phyloP scores from a whole-genome alignment of 2,329 filamentous ascomycete species.

The Xylariales sp. region DNA sequence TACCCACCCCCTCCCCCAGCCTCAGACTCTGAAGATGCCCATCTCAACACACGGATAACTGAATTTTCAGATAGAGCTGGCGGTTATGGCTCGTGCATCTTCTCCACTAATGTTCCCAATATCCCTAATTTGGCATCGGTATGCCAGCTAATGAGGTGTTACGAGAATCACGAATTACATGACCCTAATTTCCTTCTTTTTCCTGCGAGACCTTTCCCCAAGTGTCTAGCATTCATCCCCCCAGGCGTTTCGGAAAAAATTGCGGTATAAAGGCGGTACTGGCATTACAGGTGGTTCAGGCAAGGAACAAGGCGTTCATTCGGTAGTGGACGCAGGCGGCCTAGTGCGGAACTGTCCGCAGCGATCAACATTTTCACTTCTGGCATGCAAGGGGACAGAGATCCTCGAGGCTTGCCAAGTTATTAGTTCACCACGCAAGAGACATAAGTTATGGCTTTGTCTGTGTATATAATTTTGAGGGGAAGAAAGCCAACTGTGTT shows the following conservation, averaged over 20 bases:
- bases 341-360: slow-evolving; percentile 33
- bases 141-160: slow-evolving; percentile 46
- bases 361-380: slow-evolving; percentile 35
- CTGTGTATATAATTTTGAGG: slow-evolving; percentile 44
- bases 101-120: slow-evolving; percentile 38
- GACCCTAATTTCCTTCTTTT: slow-evolving; percentile 37
- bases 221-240: slow-evolving; percentile 34
- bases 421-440: slow-evolving; percentile 26
- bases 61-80: not conserved
- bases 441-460: slow-evolving; percentile 39
- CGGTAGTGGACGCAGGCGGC: slow-evolving; percentile 32
- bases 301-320: slow-evolving; percentile 46
- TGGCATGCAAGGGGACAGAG: slow-evolving; percentile 32
- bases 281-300: slow-evolving; percentile 40
- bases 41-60: slow-evolving; percentile 41
- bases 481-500: slow-evolving; percentile 8
- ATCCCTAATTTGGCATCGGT: slow-evolving; percentile 43
- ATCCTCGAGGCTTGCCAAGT: slow-evolving; percentile 38
- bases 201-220: slow-evolving; percentile 38
- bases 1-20: slow-evolving; percentile 26
- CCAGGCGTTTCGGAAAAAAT: slow-evolving; percentile 44
- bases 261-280: slow-evolving; percentile 33
- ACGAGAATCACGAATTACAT: slow-evolving; percentile 47
- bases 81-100: slow-evolving; percentile 18
- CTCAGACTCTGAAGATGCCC: slow-evolving; percentile 43